Evolutionary conservation across 2,329 filamentous ascomycete genomes (phyloP), one percentile per base, ranked within the genome.

Genomic region (Colletotrichum spaethianum): DNA sequence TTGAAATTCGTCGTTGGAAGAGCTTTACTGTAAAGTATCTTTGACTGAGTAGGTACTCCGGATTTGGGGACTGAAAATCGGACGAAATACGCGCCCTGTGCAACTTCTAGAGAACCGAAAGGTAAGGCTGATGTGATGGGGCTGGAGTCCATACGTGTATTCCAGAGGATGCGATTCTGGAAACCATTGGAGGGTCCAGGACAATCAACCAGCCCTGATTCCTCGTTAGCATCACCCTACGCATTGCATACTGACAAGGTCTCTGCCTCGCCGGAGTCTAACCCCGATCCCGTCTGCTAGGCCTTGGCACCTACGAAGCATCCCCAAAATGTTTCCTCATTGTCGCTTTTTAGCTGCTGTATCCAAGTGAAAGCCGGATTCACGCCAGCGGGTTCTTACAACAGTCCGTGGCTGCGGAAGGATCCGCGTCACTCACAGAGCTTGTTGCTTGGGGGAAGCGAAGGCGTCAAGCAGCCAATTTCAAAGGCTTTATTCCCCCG

Each of bases 401-500:
- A 53, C 2, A 52, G 7, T 31, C 44, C 60, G 59, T n/a, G 14
- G 31, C 18, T 28, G 46, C 23, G 46, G 46, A 31, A 63, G 20
- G 33, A 63, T 63, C 44, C 60, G 44, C n/a, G 31, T 48, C 42
- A 46, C 7, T 2, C 23, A 26, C 26, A 8, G 18, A 9, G 8
- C 12, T 26, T 28, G n/a, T 20, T 59, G 40, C 56, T 59, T 28
- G 23, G 56, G 6, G 38, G 16, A 26, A 18, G 36, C 18, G 53
- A n/a, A 56, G 12, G 33, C 23, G 38, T 2, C 5, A 40, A 18
- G 40, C 38, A 28, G 57, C 12, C 55, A 66, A 70, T 66, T 60
- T 66, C 42, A 33, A 66, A 60, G 67, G 18, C 53, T 55, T 66
- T 59, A n/a, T 61, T 70, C 46, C 63, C 67, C 67, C 62, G 62